Evolutionary conservation across 805 yeast species (phyloP).

Genomic region (Sugiyamaella chiloensis): DNA sequence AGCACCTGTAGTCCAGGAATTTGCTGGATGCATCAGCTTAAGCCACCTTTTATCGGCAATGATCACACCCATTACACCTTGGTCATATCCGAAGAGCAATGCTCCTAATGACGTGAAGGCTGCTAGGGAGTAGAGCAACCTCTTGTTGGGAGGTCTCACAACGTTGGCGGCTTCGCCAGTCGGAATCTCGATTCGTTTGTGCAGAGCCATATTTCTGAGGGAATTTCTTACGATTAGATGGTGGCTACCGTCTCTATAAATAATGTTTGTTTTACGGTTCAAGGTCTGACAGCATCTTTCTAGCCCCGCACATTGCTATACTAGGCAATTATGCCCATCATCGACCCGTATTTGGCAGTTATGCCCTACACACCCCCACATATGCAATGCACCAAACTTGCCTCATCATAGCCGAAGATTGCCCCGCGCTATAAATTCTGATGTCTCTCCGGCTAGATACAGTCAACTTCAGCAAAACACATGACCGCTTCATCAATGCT

Average conservation of each 20-base stretch:
- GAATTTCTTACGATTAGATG: too few relatives aligned
- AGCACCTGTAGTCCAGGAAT: slow-evolving; percentile 46
- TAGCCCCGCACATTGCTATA: not conserved
- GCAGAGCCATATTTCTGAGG: not conserved
- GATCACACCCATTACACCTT: slow-evolving; percentile 75
- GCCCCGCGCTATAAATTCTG: not conserved
- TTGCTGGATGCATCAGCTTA: slow-evolving; percentile 40
- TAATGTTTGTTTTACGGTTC: too few relatives aligned
- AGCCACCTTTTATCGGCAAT: slow-evolving; percentile 52
- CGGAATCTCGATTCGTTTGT: not conserved
- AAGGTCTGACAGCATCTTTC: too few relatives aligned
- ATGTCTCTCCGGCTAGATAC: not conserved
- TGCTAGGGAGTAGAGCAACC: slow-evolving; percentile 14
- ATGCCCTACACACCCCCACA: slow-evolving; percentile 1
- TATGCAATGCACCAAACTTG: not conserved
- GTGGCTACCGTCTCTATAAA: too few relatives aligned
- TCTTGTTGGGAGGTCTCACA: not conserved
- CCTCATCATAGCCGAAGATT: not conserved
- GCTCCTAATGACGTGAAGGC: slow-evolving; percentile 28
- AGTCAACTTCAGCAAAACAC: not conserved
- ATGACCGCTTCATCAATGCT: slow-evolving; percentile 9
- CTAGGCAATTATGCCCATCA: not conserved
- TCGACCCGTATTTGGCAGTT: not conserved
- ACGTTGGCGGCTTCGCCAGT: not conserved
- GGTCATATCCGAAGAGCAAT: slow-evolving; percentile 60